Evolutionary conservation across 2,329 filamentous ascomycete genomes (phyloP).

Genomic region (Penicillium sumatraense): DNA sequence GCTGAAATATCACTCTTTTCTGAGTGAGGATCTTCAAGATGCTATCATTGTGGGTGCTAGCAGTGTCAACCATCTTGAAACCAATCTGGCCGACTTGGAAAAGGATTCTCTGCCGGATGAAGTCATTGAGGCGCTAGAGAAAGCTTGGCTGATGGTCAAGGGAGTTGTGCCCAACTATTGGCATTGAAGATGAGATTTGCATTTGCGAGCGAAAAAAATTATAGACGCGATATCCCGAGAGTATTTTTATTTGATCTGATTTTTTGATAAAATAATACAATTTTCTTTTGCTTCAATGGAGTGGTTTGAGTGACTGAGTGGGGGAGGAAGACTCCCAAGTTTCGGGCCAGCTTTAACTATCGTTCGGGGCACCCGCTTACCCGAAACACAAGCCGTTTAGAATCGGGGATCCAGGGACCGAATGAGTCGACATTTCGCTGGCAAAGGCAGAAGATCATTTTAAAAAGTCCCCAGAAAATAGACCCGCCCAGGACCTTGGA

Average conservation of each 20-base stretch:
- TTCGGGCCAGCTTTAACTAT: background rate
- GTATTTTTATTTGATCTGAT: too few relatives aligned
- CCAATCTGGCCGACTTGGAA: slow-evolving; percentile 45
- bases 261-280: too few relatives aligned
- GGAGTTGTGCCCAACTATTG: slow-evolving; percentile 37
- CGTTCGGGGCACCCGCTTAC: background rate
- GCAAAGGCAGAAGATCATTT: background rate
- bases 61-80: slow-evolving; percentile 41
- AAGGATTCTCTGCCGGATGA: slow-evolving; percentile 47
- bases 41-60: slow-evolving; percentile 47
- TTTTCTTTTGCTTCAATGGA: too few relatives aligned
- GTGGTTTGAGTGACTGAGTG: too few relatives aligned
- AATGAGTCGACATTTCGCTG: background rate
- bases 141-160: slow-evolving; percentile 41
- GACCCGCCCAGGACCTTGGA: background rate
- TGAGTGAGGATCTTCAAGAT: slow-evolving; percentile 40
- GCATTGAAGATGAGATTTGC: slow-evolving; percentile 30
- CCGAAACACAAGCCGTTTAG: background rate
- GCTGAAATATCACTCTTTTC: slow-evolving; percentile 49
- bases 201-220: background rate
- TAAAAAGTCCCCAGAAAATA: background rate
- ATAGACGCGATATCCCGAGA: background rate
- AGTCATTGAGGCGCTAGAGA: slow-evolving; percentile 43
- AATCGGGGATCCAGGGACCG: background rate
- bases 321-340: too few relatives aligned